Base-by-base conservation (phyloP, 2,329 filamentous ascomycete genomes). In the Fusarium sp. region DNA sequence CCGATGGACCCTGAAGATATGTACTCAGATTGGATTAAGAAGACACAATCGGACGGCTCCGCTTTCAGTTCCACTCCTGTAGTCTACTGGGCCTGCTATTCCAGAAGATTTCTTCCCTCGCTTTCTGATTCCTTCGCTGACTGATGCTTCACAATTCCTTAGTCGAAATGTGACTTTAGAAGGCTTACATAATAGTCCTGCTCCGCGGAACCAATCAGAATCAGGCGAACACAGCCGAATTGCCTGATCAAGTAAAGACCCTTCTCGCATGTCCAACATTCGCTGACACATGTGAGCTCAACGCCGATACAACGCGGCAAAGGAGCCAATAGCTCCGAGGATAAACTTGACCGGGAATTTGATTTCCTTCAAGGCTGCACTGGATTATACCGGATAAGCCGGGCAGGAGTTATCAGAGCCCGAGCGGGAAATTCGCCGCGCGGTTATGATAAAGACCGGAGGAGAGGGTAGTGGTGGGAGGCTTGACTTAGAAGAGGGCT, bases 131-230 rank as follows among this genome's bases (percentile, higher is more conserved):
- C 30, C 22, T 52, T 61, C 45, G 72, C 70, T 75, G 73, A 75
- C 73, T 75, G 73, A 74, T 74, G 72, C 70, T 74, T 72, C 69
- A 51, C 68, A 75, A 74, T 74, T 68, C 55, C 44, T 51, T 27
- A 58, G 61, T 60, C 42, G 30, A 56, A 67, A 44, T 47, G 53
- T 62, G 57, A 48, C 62, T 67, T 62, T 10, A 25, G n/a, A 55
- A 34, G 22, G 70, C 60, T 75, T 73, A 75, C 66, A 71, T 74
- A 74, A 74, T 65, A 57, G 53, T 44, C 47, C 41, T 49, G 49
- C 40, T 41, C 61, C 18, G 11, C 18, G 18, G 24, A 52, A 42
- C 68, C 69, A 54, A 55, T 48, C 45, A 20, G 4, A 49, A 57
- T 14, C 22, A 54, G 60, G 51, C 41, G 47, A 69, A 18, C 32